Percentiles rank a stretch among this genome's conserved stretches.
Conservation (phyloP, 345 rosid species). For the Hibiscus syriacus region DNA sequence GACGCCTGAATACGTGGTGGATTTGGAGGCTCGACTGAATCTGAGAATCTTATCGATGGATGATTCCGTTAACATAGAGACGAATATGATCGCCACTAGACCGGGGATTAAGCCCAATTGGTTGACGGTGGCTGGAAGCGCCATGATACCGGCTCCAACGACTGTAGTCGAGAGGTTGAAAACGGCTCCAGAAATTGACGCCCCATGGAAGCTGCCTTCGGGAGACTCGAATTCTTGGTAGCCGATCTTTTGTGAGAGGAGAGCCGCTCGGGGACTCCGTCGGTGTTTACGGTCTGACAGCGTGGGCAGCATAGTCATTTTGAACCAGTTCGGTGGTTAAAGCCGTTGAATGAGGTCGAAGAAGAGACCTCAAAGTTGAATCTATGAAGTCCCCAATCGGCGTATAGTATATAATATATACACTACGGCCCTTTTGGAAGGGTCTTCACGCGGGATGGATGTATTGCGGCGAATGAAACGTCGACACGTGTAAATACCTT, state of each 20-base stretch:
- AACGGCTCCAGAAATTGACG: slow-evolving; percentile 53
- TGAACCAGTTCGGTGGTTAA: neutral
- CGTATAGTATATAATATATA: too few relatives aligned
- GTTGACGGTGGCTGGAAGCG: slow-evolving; percentile 52
- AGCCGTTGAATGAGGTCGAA: neutral
- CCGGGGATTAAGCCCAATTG: slow-evolving; percentile 53
- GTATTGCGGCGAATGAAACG: neutral
- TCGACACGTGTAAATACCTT: slow-evolving; percentile 4
- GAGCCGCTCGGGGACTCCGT: slow-evolving; percentile 34
- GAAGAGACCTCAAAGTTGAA: too few relatives aligned
- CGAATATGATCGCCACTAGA: slow-evolving; percentile 32
- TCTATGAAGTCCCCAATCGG: neutral
- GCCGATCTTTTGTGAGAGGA: slow-evolving; percentile 30
- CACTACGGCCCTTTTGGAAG: too few relatives aligned
- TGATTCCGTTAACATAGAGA: slow-evolving; percentile 35
- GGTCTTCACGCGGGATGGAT: slow-evolving; percentile 20
- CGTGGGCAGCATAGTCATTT: slow-evolving; percentile 29
- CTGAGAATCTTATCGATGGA: slow-evolving; percentile 45
- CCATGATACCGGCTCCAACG: slow-evolving; percentile 67
- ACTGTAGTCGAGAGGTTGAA: slow-evolving; percentile 64
- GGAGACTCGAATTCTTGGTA: neutral
- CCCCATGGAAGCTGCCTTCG: slow-evolving; percentile 35
- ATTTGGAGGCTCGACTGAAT: slow-evolving; percentile 46
- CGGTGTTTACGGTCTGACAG: slow-evolving; percentile 32
- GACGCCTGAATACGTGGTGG: slow-evolving; percentile 42